Percentiles rank a stretch among this genome's conserved stretches.
Conservation (phyloP, 1,284 basidiomycete genomes). For the Boletellus deceptivus region DNA sequence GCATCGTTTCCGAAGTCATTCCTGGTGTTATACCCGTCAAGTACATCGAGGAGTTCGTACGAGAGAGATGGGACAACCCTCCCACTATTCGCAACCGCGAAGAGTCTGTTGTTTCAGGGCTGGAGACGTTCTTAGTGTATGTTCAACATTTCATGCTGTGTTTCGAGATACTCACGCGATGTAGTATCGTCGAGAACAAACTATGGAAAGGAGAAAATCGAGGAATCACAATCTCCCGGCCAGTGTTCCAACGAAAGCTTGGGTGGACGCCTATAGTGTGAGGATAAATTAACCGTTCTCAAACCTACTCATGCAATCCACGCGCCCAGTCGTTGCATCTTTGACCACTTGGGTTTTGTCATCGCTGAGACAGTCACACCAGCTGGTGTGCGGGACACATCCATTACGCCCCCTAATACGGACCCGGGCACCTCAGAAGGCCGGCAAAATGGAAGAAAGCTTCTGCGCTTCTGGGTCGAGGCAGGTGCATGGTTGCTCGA, state of each 20-base stretch:
- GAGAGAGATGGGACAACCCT: constrained; percentile 42
- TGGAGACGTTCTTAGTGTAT: constrained; percentile 69
- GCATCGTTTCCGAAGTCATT: constrained; percentile 64
- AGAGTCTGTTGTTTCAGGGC: constrained; percentile 49
- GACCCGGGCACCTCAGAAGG: constrained; percentile 47
- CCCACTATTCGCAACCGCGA: constrained; percentile 42
- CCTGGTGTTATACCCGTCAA: constrained; percentile 66
- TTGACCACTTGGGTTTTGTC: constrained; percentile 58
- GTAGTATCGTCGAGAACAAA: constrained; percentile 68
- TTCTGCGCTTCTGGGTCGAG: constrained; percentile 78
- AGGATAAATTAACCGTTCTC: constrained; percentile 28
- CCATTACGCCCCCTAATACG: constrained; percentile 54
- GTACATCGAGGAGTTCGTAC: constrained; percentile 44
- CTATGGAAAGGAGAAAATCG: constrained; percentile 69
- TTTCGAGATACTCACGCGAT: constrained; percentile 11
- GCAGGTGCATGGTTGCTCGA: constrained; percentile 62
- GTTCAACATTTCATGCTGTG: constrained; percentile 5
- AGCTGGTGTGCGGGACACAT: constrained; percentile 33
- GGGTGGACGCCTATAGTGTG: constrained; percentile 66
- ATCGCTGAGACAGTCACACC: constrained; percentile 34
- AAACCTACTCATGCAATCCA: constrained; percentile 13
- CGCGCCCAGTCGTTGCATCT: constrained; percentile 46
- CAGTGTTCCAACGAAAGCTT: constrained; percentile 58
- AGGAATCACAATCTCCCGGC: constrained; percentile 50
- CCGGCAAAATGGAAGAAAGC: constrained; percentile 50